Evolutionary conservation across 306 rosid species (phyloP).

Genomic region (Comarum palustre): DNA sequence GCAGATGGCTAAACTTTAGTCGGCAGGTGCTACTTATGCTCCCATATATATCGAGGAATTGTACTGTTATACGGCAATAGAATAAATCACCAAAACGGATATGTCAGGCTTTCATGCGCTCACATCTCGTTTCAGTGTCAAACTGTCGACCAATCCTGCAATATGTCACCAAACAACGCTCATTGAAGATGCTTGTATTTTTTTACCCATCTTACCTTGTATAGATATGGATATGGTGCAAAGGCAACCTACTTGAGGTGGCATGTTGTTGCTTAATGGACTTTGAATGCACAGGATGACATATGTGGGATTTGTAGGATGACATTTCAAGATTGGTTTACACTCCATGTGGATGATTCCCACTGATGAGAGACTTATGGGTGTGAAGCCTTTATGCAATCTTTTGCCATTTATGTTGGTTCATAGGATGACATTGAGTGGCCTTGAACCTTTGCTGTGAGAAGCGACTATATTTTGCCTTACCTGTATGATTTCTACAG

Average conservation of each 20-base stretch:
- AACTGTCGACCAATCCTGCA: neutral
- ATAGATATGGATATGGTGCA: neutral
- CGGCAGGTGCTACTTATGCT: neutral
- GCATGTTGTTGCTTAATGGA: neutral
- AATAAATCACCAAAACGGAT: neutral
- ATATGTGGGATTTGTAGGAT: neutral
- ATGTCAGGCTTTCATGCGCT: neutral
- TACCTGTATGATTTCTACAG: neutral
- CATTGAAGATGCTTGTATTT: neutral
- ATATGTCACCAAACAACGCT: neutral
- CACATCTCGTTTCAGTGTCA: neutral
- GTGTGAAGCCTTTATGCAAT: neutral
- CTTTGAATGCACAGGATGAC: neutral
- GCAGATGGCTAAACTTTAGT: neutral
- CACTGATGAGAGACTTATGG: neutral
- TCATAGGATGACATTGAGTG: neutral
- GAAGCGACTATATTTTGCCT: neutral
- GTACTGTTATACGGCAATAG: neutral
- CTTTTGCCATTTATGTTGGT: neutral
- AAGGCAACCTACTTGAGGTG: neutral
- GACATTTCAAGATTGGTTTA: neutral
- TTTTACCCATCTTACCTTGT: neutral
- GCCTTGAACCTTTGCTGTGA: neutral
- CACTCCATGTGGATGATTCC: neutral
- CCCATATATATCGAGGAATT: neutral